A percentile compares a stretch with the other conserved stretches of the same genome.
Conservation (phyloP, 176 grass and related monocot genomes). For the Puccinellia tenuiflora region DNA sequence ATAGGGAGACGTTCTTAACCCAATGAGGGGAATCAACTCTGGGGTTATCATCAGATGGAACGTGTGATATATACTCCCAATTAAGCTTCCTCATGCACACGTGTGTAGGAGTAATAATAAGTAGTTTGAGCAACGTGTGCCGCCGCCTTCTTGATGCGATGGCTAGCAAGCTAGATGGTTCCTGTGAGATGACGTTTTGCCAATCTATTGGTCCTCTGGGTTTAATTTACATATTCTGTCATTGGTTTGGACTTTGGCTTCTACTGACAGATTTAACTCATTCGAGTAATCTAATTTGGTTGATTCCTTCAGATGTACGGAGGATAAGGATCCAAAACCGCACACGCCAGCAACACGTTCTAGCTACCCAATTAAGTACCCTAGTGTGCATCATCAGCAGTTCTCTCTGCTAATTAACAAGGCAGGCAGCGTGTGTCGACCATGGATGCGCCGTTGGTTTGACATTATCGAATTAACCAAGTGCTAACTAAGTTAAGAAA, state of each 20-base stretch:
- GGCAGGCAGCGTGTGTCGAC: background rate
- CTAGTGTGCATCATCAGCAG: background rate
- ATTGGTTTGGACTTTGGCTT: background rate
- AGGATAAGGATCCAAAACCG: background rate
- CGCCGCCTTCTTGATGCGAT: background rate
- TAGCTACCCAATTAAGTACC: background rate
- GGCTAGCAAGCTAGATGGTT: background rate
- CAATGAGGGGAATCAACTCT: background rate
- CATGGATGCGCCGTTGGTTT: background rate
- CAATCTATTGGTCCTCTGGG: background rate
- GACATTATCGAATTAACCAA: background rate
- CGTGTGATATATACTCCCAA: slow-evolving; percentile 11
- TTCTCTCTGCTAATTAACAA: background rate
- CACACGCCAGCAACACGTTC: background rate
- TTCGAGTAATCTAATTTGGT: background rate
- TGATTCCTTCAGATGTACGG: background rate
- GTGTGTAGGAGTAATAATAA: background rate
- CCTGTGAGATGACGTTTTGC: background rate
- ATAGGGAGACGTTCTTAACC: background rate
- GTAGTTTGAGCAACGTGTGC: slow-evolving; percentile 4
- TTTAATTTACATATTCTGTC: background rate
- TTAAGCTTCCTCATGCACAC: background rate
- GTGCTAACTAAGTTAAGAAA: background rate
- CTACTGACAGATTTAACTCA: background rate
- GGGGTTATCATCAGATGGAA: background rate